A percentile compares a stretch with the other conserved stretches of the same genome.
Conservation (phyloP, 2,329 filamentous ascomycete species). For the Neophaeococcomyces mojaviensis region DNA sequence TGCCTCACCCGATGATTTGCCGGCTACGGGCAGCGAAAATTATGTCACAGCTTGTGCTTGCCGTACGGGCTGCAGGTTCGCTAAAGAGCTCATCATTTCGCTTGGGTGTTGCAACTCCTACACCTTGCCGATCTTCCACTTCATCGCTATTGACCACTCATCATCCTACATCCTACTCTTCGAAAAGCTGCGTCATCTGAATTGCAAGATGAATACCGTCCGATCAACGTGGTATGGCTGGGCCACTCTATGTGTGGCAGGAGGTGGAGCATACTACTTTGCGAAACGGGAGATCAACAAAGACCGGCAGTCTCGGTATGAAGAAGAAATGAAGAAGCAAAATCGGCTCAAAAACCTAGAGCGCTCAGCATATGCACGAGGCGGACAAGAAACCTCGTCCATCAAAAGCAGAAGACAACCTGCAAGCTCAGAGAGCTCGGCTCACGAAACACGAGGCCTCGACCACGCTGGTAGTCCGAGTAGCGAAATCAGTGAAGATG, state of each 20-base stretch:
- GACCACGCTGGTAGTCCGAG: conserved; percentile 59
- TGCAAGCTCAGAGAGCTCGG: conserved; percentile 21
- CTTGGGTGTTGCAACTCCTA: no score
- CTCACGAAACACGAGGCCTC: conserved; percentile 30
- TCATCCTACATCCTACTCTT: no score
- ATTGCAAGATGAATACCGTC: conserved; percentile 47
- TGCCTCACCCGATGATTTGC: not conserved
- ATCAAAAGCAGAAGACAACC: conserved; percentile 16
- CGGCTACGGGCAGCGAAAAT: no score
- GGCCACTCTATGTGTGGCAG: conserved; percentile 80
- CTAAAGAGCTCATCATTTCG: no score
- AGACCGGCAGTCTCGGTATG: conserved; percentile 66
- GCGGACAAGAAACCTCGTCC: conserved; percentile 10
- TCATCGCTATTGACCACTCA: not conserved
- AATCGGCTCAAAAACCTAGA: conserved; percentile 31
- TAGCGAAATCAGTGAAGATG: conserved; percentile 66
- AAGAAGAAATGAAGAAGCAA: conserved; percentile 59
- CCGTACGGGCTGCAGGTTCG: no score
- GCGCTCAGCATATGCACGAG: conserved; percentile 23
- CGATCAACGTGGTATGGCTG: conserved; percentile 68
- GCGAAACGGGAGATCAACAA: conserved; percentile 92
- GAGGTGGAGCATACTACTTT: conserved; percentile 88
- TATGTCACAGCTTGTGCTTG: no score
- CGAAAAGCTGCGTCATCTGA: no score
- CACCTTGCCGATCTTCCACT: no score